Percentiles rank a stretch among this genome's conserved stretches.
phyloP scores from a whole-genome alignment of 2,329 filamentous ascomycete genomes.

The Hymenoscyphus albidus region DNA sequence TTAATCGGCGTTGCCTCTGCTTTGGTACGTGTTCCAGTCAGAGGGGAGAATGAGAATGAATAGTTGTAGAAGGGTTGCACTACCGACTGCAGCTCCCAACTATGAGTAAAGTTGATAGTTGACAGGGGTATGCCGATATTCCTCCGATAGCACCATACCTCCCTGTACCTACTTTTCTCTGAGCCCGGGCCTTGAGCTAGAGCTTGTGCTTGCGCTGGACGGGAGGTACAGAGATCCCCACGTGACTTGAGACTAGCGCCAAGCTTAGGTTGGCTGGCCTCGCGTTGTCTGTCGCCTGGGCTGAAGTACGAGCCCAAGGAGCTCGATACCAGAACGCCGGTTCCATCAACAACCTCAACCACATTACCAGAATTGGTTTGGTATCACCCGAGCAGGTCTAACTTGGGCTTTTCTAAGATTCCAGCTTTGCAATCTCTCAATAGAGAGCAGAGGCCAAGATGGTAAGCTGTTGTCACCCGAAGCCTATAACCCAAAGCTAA shows the following conservation, averaged over 20 bases:
- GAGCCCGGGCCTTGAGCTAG: not conserved
- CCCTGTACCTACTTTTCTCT: no score
- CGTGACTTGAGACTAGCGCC: no score
- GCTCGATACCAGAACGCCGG: slow-evolving; percentile 25
- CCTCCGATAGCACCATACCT: not conserved
- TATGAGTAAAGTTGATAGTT: not conserved
- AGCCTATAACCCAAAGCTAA: slow-evolving; percentile 23
- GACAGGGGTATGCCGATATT: not conserved
- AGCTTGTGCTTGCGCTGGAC: no score
- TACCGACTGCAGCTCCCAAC: not conserved
- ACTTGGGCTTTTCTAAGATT: not conserved
- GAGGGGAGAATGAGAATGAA: not conserved
- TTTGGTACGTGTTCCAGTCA: not conserved
- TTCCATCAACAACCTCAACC: slow-evolving; percentile 24
- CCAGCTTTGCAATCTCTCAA: not conserved
- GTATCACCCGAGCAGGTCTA: slow-evolving; percentile 6
- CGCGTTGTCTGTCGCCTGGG: slow-evolving; percentile 12
- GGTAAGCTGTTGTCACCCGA: slow-evolving; percentile 26
- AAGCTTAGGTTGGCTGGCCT: not conserved
- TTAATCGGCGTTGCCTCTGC: not conserved
- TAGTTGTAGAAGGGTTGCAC: not conserved
- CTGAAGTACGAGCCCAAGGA: not conserved
- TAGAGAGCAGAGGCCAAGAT: slow-evolving; percentile 25
- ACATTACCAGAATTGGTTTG: slow-evolving; percentile 17
- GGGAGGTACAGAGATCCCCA: no score